phyloP scores from a whole-genome alignment of 73 alveolate genomes.

The Paraurostyla sp. region DNA sequence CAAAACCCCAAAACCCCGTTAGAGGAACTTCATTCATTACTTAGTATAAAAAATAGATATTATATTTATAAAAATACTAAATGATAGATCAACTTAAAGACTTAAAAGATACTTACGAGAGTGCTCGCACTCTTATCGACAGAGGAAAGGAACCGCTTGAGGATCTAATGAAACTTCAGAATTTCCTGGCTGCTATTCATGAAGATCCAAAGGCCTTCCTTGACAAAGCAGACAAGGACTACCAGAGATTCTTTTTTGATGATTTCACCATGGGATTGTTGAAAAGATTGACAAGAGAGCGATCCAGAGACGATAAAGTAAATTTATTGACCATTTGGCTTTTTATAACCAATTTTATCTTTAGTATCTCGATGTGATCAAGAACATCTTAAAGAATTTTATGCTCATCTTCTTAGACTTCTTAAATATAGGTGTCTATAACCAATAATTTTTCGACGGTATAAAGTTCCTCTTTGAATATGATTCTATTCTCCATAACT shows the following conservation, averaged over 20 bases:
- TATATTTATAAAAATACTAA: slow-evolving; percentile 16
- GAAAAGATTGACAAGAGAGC: slow-evolving; percentile 43
- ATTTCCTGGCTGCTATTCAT: slow-evolving; percentile 9
- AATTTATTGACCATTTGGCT: background rate
- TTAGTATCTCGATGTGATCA: slow-evolving; percentile 50
- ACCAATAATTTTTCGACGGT: slow-evolving; percentile 62
- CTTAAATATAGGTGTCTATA: slow-evolving; percentile 17
- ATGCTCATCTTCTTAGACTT: background rate
- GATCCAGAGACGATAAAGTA: slow-evolving; percentile 58
- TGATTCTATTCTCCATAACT: slow-evolving; percentile 53
- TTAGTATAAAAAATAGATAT: too few species aligned
- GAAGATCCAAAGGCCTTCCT: slow-evolving; percentile 4
- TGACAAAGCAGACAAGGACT: slow-evolving; percentile 47
- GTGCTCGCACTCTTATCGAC: slow-evolving; percentile 5
- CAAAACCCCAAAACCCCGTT: too few species aligned
- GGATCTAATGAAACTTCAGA: background rate
- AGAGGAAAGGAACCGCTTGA: slow-evolving; percentile 48
- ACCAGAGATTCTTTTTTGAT: slow-evolving; percentile 27
- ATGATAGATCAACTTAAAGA: slow-evolving; percentile 63
- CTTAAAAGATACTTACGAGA: slow-evolving; percentile 59
- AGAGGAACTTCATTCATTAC: too few species aligned
- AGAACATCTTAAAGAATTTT: slow-evolving; percentile 3
- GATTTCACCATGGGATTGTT: slow-evolving; percentile 21
- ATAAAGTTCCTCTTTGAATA: slow-evolving; percentile 38
- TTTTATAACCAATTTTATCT: background rate